phyloP scores from a whole-genome alignment of 257 asterid species.

The Ligustrum vulgare region DNA sequence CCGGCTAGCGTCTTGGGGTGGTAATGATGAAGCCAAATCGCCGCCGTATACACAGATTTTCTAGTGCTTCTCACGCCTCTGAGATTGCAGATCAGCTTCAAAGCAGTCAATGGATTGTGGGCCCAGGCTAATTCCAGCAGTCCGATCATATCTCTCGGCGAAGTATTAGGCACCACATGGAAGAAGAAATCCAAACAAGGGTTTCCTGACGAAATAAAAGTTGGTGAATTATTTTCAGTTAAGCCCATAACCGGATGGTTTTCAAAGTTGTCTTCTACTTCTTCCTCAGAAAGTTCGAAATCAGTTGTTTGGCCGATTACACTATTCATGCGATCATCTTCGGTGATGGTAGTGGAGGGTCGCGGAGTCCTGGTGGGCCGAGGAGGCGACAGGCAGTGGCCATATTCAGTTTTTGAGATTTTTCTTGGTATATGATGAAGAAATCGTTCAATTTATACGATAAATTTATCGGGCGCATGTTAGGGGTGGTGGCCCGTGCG shows the following conservation, averaged over 20 bases:
- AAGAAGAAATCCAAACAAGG: slow-evolving; percentile 48
- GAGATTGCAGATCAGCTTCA: slow-evolving; percentile 38
- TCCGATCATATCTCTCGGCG: slow-evolving; percentile 14
- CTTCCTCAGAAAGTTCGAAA: neutral
- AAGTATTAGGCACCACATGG: slow-evolving; percentile 41
- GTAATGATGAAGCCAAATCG: slow-evolving; percentile 36
- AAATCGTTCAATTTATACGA: neutral
- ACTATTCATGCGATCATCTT: neutral
- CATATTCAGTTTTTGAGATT: neutral
- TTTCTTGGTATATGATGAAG: neutral
- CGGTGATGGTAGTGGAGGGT: neutral
- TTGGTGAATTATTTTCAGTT: slow-evolving; percentile 38
- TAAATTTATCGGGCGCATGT: too few species aligned
- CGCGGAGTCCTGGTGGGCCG: neutral
- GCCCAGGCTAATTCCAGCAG: slow-evolving; percentile 33
- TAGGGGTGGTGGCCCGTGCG: too few species aligned
- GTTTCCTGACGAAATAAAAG: slow-evolving; percentile 36
- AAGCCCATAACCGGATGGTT: slow-evolving; percentile 12
- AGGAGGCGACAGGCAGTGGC: neutral
- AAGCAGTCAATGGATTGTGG: slow-evolving; percentile 30
- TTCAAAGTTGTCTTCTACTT: neutral
- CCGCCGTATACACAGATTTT: slow-evolving; percentile 40
- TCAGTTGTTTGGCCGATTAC: neutral
- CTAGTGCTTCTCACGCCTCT: slow-evolving; percentile 50
- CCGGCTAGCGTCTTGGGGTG: slow-evolving; percentile 45